Base-by-base conservation (phyloP, 495 filamentous ascomycete species). In the Neurospora discreta region DNA sequence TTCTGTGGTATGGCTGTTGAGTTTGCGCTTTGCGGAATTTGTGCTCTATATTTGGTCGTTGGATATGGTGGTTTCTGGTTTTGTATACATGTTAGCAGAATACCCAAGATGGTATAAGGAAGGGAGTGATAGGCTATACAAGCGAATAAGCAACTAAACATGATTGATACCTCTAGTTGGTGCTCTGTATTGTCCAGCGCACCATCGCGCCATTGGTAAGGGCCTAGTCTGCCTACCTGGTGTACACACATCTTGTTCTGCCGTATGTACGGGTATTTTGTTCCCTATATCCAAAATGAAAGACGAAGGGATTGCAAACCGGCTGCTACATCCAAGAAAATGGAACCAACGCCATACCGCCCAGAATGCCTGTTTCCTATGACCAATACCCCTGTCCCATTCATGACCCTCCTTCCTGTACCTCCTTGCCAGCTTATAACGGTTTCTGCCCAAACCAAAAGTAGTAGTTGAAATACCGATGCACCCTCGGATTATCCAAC, bases 401-500 rank as follows among this genome's bases (percentile, higher is more conserved):
- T 18, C 43, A 46, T 46, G 20, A 46, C 8, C 10, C n/a, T n/a
- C 43, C 9, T 46, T 18, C 6, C 44, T n/a, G 1, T 13, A 23
- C 44, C 20, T 23, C 9, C 44, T 1, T 10, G 3, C n/a, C 20
- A 20, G 20, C 8, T 23, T 60, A 60, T 6, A 8, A 1, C 1
- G 79, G 77, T 40, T 78, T 82, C 73, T 84, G 82, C 13, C 76
- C 82, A 72, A 74, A 81, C 73, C 82, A 81, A 39, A 84, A 79
- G 68, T 80, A 78, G 26, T 81, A 77, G 7, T 81, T 77, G 36
- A 83, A 80, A 67, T 84, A 80, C 7, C 76, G 77, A 72, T 84
- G 82, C 9, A 76, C 73, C 43, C 70, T 74, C 1, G 33, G 68
- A 39, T 82, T 74, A 30, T 73, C 72, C 69, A 83, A 72, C n/a